A percentile compares a stretch with the other conserved stretches of the same genome.
Evolutionary conservation across 1,139 yeast species (phyloP).

Genomic region (Eremothecium gossypii): DNA sequence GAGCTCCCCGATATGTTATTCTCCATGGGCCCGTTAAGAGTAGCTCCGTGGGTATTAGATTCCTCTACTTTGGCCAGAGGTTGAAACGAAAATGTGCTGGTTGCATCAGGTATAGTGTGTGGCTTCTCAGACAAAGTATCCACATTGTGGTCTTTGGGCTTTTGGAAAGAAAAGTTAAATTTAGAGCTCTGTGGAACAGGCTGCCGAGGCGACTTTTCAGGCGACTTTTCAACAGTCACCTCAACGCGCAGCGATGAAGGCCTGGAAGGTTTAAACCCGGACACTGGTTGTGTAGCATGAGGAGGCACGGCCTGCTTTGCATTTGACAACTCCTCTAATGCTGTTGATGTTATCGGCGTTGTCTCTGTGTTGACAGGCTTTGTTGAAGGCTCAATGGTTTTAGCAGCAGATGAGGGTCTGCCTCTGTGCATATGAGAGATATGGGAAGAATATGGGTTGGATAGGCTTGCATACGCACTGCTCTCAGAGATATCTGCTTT

Average conservation of each 20-base stretch:
- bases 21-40: too few relatives aligned
- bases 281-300: slow-evolving; percentile 10
- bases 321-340: slow-evolving; percentile 9
- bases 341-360: slow-evolving; percentile 8
- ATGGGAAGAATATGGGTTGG: slow-evolving; percentile 44
- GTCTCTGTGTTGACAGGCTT: slow-evolving; percentile 7
- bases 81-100: too few relatives aligned
- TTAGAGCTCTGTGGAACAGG: slow-evolving; percentile 8
- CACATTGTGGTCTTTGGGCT: neutral
- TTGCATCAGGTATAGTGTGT: too few relatives aligned
- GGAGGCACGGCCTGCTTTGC: neutral
- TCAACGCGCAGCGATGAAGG: slow-evolving; percentile 32
- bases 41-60: too few relatives aligned
- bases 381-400: slow-evolving; percentile 11
- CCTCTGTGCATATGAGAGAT: slow-evolving; percentile 22
- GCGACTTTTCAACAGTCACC: slow-evolving; percentile 16
- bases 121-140: too few relatives aligned
- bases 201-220: slow-evolving; percentile 7
- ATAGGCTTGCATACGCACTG: slow-evolving; percentile 31
- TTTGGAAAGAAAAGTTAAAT: slow-evolving; percentile 11
- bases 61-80: too few relatives aligned
- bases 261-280: slow-evolving; percentile 28
- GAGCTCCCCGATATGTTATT: too few relatives aligned
- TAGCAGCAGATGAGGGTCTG: slow-evolving; percentile 10
- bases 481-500: slow-evolving; percentile 11